phyloP scores from a whole-genome alignment of 495 filamentous ascomycete species.

The Aspergillus wentii region DNA sequence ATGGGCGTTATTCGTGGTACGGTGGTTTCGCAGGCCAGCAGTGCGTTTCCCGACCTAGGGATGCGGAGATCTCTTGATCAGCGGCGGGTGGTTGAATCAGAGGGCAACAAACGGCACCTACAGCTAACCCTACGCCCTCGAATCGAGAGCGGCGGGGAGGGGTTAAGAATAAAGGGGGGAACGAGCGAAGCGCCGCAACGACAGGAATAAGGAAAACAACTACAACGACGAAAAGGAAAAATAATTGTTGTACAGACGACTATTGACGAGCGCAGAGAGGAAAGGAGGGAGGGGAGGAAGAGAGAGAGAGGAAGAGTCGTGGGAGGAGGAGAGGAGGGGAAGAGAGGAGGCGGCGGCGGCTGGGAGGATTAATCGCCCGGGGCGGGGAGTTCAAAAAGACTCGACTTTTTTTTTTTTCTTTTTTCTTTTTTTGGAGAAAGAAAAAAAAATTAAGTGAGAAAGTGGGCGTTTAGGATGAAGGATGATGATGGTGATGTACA shows the following conservation, averaged over 20 bases:
- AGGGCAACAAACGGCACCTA: conserved; percentile 8
- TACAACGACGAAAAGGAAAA: conserved; percentile 17
- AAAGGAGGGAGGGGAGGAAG: conserved; percentile 25
- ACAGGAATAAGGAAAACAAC: conserved; percentile 8
- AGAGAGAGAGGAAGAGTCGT: conserved; percentile 17
- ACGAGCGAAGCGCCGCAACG: conserved; percentile 17
- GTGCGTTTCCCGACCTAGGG: conserved; percentile 10
- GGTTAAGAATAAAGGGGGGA: conserved; percentile 10
- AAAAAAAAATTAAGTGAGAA: conserved; percentile 15
- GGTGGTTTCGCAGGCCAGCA: conserved; percentile 23
- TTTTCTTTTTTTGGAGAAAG: conserved; percentile 3
- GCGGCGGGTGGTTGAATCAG: conserved; percentile 10
- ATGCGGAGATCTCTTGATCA: conserved; percentile 26
- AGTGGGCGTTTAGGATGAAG: conserved; percentile 1
- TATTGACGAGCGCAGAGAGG: conserved; percentile 23
- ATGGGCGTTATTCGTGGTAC: too few species aligned
- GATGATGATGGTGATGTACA: too few species aligned
- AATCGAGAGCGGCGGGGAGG: conserved; percentile 9
- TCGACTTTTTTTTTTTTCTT: conserved; percentile 7
- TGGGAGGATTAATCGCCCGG: not conserved
- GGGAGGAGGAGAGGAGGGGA: conserved; percentile 17
- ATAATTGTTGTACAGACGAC: conserved; percentile 38
- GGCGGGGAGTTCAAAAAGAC: conserved; percentile 21
- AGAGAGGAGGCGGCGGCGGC: not conserved
- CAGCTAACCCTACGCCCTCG: conserved; percentile 10